Base-by-base conservation (phyloP, 495 filamentous ascomycete species). In the Tuber umbilicatum region DNA sequence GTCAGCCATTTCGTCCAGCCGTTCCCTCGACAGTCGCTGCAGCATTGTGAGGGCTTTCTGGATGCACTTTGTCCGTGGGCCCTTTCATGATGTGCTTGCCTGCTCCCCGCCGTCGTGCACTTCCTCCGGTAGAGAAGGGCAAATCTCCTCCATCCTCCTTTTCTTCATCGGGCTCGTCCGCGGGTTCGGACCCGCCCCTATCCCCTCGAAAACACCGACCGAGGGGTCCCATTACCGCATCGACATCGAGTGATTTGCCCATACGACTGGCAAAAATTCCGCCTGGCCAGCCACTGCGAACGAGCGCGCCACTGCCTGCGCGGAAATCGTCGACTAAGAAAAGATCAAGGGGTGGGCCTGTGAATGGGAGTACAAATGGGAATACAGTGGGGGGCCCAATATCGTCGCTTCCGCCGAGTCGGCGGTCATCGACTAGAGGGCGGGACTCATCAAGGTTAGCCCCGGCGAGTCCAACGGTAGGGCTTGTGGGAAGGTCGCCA, bases 131-230 rank as follows among this genome's bases (percentile, higher is more conserved):
- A 43, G 19, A 60, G 35, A 76, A 43, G 17, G 77, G 71, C 42
- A 78, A 79, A 50, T 74, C 75, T 12, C 77, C 75, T 27, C 76
- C 75, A 10, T 79, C 77, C 38, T 79, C 77, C 31, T 79, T 73
- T 35, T 77, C 77, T 40, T 79, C 77, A 43, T 79, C 71, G 5
- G 72, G 75, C 45, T 79, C 77, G 42, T 70, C 69, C 21, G 68
- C 76, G 27, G 73, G 75, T n/a, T 78, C 76, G 35, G 67, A 71
- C 23, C 55, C 41, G 0, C 74, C 68, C 23, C 43, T 39, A 41
- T 75, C 74, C 17, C 37, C 73, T 7, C 60, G 70, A 27, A 78
- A 47, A 38, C 75, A 71, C 42, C 50, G 71, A 40, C 68, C 72
- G 35, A 71, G 71, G 40, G 37, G 55, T 41, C 41, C 76, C 23